Percentiles rank a stretch among this genome's conserved stretches.
These are phyloP conservation scores for Odontarrhena argentea DNA, from an alignment of 345 rosid species.

Conservation along the genomic window DNA sequence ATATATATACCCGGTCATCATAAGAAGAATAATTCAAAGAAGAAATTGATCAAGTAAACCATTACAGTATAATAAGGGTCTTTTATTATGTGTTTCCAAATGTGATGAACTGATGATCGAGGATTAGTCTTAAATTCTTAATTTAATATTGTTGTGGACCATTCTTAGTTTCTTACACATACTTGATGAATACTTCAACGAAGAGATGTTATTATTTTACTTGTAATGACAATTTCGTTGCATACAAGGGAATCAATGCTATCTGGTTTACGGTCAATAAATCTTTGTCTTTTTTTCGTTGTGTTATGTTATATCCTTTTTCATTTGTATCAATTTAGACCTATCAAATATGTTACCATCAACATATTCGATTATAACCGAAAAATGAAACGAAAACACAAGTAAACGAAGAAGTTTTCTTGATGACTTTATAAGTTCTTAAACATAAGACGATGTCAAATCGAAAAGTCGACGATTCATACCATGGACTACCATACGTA, in stretches of 20 bases:
- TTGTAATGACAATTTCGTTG: not conserved
- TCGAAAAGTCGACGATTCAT: conserved; percentile 19
- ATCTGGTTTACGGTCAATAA: not conserved
- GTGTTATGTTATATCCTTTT: too few relatives aligned
- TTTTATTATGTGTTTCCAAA: not conserved
- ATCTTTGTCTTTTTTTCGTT: too few relatives aligned
- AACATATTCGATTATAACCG: too few relatives aligned
- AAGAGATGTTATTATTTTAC: not conserved
- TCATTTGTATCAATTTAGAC: too few relatives aligned
- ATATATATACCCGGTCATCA: not conserved
- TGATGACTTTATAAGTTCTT: conserved; percentile 25
- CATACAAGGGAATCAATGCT: not conserved
- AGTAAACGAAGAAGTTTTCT: conserved; percentile 7
- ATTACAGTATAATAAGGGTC: not conserved
- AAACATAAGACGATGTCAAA: conserved; percentile 14
- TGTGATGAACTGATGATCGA: not conserved
- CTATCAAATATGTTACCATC: too few relatives aligned
- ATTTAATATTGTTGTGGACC: conserved; percentile 1
- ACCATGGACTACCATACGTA: not conserved
- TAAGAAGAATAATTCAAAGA: conserved; percentile 32
- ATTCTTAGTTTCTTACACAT: not conserved
- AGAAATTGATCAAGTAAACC: conserved; percentile 17
- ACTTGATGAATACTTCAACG: conserved; percentile 33
- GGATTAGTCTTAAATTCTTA: conserved; percentile 1
- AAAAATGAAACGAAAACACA: too few relatives aligned